These are phyloP conservation scores for Candida saitoana DNA, from an alignment of 805 yeast species.

Conservation along the genomic window DNA sequence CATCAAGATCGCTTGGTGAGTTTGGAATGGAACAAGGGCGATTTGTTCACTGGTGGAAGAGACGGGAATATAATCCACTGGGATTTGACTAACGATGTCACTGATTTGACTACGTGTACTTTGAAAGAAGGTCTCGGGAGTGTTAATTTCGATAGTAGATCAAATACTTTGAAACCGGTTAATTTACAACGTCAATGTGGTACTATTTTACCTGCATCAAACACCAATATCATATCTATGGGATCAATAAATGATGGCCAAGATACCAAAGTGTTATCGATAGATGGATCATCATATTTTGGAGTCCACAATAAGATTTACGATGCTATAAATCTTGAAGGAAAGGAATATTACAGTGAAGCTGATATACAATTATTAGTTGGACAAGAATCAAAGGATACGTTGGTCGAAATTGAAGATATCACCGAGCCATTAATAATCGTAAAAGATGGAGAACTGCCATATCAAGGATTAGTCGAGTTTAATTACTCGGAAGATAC, in stretches of 20 bases:
- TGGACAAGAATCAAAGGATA: constrained; percentile 13
- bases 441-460: constrained; percentile 9
- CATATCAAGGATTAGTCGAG: constrained; percentile 5
- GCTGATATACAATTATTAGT: constrained; percentile 25
- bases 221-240: constrained; percentile 45
- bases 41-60: constrained; percentile 54
- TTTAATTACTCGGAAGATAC: constrained; percentile 12
- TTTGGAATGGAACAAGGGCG: constrained; percentile 56
- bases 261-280: constrained; percentile 42
- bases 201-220: constrained; percentile 58
- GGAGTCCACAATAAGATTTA: constrained; percentile 50
- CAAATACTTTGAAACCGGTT: constrained; percentile 27
- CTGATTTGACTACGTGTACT: constrained; percentile 30
- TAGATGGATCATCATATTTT: constrained; percentile 52
- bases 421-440: constrained; percentile 7
- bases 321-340: constrained; percentile 24
- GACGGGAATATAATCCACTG: constrained; percentile 70
- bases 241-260: constrained; percentile 30
- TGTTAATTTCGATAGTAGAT: constrained; percentile 30
- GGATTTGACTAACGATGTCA: constrained; percentile 43
- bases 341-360: constrained; percentile 25
- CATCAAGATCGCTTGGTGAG: constrained; percentile 52
- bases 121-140: constrained; percentile 45
- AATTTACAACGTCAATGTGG: constrained; percentile 53
- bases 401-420: constrained; percentile 13